phyloP scores from a whole-genome alignment of 2,329 filamentous ascomycete species.

The Cucurbitaria berberidis region DNA sequence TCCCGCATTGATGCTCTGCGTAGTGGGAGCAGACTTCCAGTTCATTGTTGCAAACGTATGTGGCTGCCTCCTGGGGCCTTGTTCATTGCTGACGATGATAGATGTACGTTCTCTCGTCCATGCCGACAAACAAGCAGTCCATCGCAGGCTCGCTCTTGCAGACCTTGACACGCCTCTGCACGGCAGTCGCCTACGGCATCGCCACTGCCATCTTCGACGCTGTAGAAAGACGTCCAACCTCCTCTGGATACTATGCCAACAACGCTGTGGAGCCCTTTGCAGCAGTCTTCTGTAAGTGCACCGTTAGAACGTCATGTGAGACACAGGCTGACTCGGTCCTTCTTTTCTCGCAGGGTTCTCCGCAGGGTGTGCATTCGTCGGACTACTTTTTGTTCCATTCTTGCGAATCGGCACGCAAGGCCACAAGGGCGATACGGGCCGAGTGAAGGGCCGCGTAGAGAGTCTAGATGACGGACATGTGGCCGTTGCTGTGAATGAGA shows the following conservation, averaged over 20 bases:
- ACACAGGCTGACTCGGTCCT: neutral
- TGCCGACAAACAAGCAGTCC: slow-evolving; percentile 67
- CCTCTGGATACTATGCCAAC: slow-evolving; percentile 50
- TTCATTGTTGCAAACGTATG: slow-evolving; percentile 72
- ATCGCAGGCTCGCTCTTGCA: slow-evolving; percentile 73
- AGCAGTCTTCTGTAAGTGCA: slow-evolving; percentile 56
- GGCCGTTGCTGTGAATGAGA: neutral
- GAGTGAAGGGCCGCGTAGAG: slow-evolving; percentile 12
- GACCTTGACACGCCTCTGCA: slow-evolving; percentile 66
- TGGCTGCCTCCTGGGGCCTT: slow-evolving; percentile 2
- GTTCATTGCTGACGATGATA: slow-evolving; percentile 34
- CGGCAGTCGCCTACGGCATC: slow-evolving; percentile 66
- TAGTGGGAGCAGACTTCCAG: slow-evolving; percentile 71
- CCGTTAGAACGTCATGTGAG: no score
- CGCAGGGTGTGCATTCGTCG: slow-evolving; percentile 52
- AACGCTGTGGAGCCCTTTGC: slow-evolving; percentile 59
- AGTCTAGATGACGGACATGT: slow-evolving; percentile 10
- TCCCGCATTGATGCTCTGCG: slow-evolving; percentile 64
- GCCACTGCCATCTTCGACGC: slow-evolving; percentile 66
- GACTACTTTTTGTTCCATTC: slow-evolving; percentile 59
- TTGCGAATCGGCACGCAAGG: slow-evolving; percentile 63
- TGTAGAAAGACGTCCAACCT: slow-evolving; percentile 37
- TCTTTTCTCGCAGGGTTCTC: slow-evolving; percentile 43
- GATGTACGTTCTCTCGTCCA: slow-evolving; percentile 73
- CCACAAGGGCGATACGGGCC: slow-evolving; percentile 39